Evolutionary conservation across 1,284 basidiomycete genomes (phyloP), one percentile per base, ranked within the genome.

Genomic region (Entoloma clypeatum): DNA sequence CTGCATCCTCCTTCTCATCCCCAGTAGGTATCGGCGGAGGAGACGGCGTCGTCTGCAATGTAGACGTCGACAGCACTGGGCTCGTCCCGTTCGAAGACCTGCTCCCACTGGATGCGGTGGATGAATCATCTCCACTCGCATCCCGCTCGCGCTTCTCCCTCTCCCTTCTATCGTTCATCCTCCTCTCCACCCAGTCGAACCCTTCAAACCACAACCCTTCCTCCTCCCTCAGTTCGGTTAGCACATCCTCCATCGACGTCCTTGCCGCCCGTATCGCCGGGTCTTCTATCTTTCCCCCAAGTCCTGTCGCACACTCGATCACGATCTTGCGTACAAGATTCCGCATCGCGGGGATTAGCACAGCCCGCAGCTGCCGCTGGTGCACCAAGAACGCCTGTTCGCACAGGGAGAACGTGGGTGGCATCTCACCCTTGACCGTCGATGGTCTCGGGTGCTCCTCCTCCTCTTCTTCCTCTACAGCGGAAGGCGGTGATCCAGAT

Each of bases 1-100:
- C 43, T 8, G 58, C 53, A 21, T 70, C 67, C 17, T 69, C 64
- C 41, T 65, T 47, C 19, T 58, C 46, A 49, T 63, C 53, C 40
- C 61, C 38, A 7, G 52, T 40, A 17, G 5, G 31, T 14, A 43
- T 37, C n/a, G 82, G 82, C 0, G 82, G 79, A 0, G 83, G 83
- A 0, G 80, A 84, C 0, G 83, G 83, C 3, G 84, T 86, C 11
- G 83, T 86, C 45, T 80, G 79, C 11, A 86, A 54, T 3, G 83
- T 86, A 4, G 79, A 76, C 0, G 81, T 81, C 5, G 81, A 85
- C n/a, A 86, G 57, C 1, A 84, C 81, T 0, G 83, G 83, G 51
- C 81, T 85, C n/a, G 81, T 84, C 22, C 71, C 70, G 44, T 74
- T 74, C 0, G 77, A 79, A n/a, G 48, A 48, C 19, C 49, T 36